phyloP scores from a whole-genome alignment of 1,139 yeast species.

The Geotrichum siamense region DNA sequence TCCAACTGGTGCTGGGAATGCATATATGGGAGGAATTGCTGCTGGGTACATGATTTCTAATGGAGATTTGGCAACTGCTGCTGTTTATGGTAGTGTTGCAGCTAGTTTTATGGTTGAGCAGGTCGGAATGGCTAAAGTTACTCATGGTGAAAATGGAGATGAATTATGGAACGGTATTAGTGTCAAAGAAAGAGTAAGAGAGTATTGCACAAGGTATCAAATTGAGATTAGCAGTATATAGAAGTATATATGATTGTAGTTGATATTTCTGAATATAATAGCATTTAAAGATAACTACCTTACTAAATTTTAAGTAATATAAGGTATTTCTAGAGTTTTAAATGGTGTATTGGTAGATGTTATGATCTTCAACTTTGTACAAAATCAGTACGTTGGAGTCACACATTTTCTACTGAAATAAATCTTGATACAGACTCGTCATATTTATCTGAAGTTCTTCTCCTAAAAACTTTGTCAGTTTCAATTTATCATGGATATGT shows the following conservation, averaged over 20 bases:
- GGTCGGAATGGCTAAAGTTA: conserved; percentile 56
- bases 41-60: conserved; percentile 44
- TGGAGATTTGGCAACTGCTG: conserved; percentile 49
- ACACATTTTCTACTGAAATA: conserved; percentile 69
- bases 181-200: conserved; percentile 19
- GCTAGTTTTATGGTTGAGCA: conserved; percentile 76
- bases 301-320: too few relatives aligned
- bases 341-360: conserved; percentile 53
- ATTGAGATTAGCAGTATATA: too few relatives aligned
- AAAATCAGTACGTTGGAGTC: conserved; percentile 59
- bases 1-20: conserved; percentile 93
- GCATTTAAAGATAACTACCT: too few relatives aligned
- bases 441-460: conserved; percentile 73
- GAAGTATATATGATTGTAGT: too few relatives aligned
- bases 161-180: conserved; percentile 51
- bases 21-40: conserved; percentile 76
- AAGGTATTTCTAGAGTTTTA: too few relatives aligned
- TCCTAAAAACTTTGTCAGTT: conserved; percentile 71
- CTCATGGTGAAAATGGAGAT: conserved; percentile 13
- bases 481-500: conserved; percentile 37
- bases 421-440: conserved; percentile 54
- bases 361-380: conserved; percentile 62
- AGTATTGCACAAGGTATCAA: conserved; percentile 1
- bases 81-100: conserved; percentile 64
- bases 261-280: too few relatives aligned